phyloP scores from a whole-genome alignment of 2,329 filamentous ascomycete species.

The Aspergillus flavus region DNA sequence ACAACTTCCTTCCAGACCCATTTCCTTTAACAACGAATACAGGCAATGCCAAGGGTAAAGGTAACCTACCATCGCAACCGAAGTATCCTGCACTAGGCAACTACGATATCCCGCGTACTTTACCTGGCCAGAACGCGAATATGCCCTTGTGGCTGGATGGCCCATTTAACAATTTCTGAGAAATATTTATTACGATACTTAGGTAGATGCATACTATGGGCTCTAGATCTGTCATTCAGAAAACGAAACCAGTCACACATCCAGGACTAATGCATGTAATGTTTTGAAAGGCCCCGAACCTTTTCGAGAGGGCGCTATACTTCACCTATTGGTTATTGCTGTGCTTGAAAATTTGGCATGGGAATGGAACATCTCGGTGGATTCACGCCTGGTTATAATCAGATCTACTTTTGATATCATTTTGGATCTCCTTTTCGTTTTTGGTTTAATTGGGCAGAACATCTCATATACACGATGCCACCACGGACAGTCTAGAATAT shows the following conservation, averaged over 20 bases:
- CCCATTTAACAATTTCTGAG: neutral
- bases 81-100: neutral
- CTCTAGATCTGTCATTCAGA: neutral
- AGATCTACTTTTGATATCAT: neutral
- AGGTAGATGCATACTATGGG: neutral
- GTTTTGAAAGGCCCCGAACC: neutral
- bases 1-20: neutral
- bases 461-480: neutral
- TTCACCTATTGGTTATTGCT: neutral
- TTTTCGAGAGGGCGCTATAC: neutral
- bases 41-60: neutral
- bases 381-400: neutral
- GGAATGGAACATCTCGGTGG: neutral
- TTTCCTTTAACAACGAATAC: neutral
- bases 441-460: neutral
- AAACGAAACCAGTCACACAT: neutral
- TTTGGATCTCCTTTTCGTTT: neutral
- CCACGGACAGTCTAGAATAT: neutral
- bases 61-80: neutral
- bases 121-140: neutral
- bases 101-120: neutral
- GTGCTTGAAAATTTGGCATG: neutral
- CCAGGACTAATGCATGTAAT: neutral
- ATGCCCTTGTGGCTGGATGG: neutral
- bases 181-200: neutral